Percentiles rank a stretch among this genome's conserved stretches.
phyloP scores from a whole-genome alignment of 2,329 filamentous ascomycete genomes.

The Colletotrichum acutatum region DNA sequence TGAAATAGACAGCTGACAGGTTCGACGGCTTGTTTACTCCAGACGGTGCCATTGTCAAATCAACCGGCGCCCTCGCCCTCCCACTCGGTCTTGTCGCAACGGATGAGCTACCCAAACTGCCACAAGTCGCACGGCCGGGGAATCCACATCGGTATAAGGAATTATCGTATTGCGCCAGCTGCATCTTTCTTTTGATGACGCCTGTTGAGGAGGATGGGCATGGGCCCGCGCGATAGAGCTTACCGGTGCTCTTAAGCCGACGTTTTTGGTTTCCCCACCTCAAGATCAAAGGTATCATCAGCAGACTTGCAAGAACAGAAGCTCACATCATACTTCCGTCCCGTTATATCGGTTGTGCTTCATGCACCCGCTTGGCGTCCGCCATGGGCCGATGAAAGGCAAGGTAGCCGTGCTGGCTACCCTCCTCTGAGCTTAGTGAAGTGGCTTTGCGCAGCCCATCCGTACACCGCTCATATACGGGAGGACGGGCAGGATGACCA shows the following conservation, averaged over 20 bases:
- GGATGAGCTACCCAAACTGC: constrained; percentile 35
- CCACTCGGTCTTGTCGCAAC: constrained; percentile 41
- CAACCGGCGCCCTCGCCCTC: constrained; percentile 41
- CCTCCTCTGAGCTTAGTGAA: constrained; percentile 30
- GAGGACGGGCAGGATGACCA: constrained; percentile 1
- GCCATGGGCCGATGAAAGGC: constrained; percentile 22
- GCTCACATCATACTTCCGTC: neutral
- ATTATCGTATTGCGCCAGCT: constrained; percentile 3
- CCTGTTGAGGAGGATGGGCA: neutral
- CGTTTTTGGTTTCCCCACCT: neutral
- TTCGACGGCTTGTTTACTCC: constrained; percentile 28
- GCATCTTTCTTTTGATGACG: constrained; percentile 18
- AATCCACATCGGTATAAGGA: constrained; percentile 13
- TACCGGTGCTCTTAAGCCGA: neutral
- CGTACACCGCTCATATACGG: constrained; percentile 33
- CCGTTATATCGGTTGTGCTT: constrained; percentile 10
- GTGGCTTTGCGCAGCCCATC: constrained; percentile 22
- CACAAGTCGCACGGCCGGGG: constrained; percentile 3
- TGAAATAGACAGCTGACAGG: constrained; percentile 29
- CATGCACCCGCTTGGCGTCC: constrained; percentile 25
- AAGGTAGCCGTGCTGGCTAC: constrained; percentile 31
- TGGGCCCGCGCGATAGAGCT: neutral
- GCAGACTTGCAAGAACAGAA: constrained; percentile 14
- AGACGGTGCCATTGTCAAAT: constrained; percentile 48
- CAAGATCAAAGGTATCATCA: constrained; percentile 1